phyloP scores from a whole-genome alignment of 441 rosid species.

The Arabidopsis hybrid region DNA sequence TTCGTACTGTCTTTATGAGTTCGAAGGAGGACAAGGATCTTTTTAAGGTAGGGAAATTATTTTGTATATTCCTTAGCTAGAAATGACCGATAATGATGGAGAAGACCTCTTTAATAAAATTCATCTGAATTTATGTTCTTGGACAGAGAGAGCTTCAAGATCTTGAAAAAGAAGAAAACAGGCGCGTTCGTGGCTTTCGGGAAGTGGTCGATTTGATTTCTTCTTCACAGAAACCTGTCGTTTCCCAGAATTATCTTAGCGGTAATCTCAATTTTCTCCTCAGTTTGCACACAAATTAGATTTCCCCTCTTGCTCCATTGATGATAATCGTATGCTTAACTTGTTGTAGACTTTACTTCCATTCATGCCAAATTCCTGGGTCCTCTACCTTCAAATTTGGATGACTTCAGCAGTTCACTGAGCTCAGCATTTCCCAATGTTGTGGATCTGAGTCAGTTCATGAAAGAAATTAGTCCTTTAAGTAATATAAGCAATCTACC shows the following conservation, averaged over 20 bases:
- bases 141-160: conserved; percentile 73
- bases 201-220: conserved; percentile 92
- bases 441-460: conserved; percentile 71
- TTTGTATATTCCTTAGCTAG: neutral
- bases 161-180: conserved; percentile 66
- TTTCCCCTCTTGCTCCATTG: neutral
- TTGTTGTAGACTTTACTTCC: conserved; percentile 71
- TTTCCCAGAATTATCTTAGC: conserved; percentile 79
- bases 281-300: conserved; percentile 13
- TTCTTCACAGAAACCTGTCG: conserved; percentile 80
- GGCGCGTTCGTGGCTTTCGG: conserved; percentile 78
- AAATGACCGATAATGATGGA: neutral
- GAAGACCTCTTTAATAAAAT: conserved; percentile 3
- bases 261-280: conserved; percentile 55
- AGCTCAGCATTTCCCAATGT: conserved; percentile 62
- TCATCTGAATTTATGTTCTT: conserved; percentile 38
- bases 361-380: conserved; percentile 77
- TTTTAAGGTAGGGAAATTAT: conserved; percentile 58
- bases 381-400: conserved; percentile 72
- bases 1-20: conserved; percentile 72
- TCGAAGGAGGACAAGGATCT: conserved; percentile 76
- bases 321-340: conserved; percentile 3
- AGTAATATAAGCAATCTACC: conserved; percentile 57
- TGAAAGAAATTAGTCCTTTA: conserved; percentile 62
- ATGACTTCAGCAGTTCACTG: conserved; percentile 65